These are phyloP conservation scores for Trichoderma sp. DNA, from an alignment of 2,329 filamentous ascomycete genomes.

Conservation along the genomic window DNA sequence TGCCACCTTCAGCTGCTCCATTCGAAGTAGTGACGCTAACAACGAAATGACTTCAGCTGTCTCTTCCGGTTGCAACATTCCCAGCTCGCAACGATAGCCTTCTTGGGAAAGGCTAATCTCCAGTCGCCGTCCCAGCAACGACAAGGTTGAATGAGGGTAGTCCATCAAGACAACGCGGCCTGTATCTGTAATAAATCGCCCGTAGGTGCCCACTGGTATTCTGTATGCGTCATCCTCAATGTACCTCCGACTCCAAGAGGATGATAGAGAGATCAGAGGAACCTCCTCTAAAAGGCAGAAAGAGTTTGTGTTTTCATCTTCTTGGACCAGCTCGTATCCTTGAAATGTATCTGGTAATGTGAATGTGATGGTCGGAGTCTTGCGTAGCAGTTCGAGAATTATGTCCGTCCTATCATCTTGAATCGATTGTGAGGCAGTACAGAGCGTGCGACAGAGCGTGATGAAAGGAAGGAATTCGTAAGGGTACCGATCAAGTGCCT, in stretches of 20 bases:
- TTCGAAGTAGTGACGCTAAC: constrained; percentile 68
- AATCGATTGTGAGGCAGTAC: constrained; percentile 35
- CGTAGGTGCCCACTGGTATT: constrained; percentile 66
- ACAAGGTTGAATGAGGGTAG: constrained; percentile 76
- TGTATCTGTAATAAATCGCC: constrained; percentile 75
- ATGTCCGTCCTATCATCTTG: constrained; percentile 46
- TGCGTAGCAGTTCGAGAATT: constrained; percentile 65
- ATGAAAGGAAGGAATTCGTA: constrained; percentile 83
- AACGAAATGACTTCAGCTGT: constrained; percentile 73
- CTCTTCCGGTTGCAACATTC: constrained; percentile 58
- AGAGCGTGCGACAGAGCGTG: constrained; percentile 67
- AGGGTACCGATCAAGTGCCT: constrained; percentile 77
- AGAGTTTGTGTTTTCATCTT: constrained; percentile 82
- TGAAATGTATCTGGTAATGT: constrained; percentile 70
- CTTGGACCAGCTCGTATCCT: constrained; percentile 74
- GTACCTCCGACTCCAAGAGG: constrained; percentile 47
- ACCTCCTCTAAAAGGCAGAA: constrained; percentile 68
- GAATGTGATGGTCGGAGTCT: constrained; percentile 75
- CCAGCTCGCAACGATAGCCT: constrained; percentile 54
- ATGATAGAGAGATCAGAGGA: constrained; percentile 58
- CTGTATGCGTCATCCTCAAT: constrained; percentile 56
- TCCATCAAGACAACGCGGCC: constrained; percentile 75
- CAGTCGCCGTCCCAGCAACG: constrained; percentile 75
- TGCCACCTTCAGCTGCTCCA: constrained; percentile 44
- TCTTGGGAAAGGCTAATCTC: constrained; percentile 65